Evolutionary conservation across 2,329 filamentous ascomycete species (phyloP).

Genomic region (Neophaeococcomyces aloes): DNA sequence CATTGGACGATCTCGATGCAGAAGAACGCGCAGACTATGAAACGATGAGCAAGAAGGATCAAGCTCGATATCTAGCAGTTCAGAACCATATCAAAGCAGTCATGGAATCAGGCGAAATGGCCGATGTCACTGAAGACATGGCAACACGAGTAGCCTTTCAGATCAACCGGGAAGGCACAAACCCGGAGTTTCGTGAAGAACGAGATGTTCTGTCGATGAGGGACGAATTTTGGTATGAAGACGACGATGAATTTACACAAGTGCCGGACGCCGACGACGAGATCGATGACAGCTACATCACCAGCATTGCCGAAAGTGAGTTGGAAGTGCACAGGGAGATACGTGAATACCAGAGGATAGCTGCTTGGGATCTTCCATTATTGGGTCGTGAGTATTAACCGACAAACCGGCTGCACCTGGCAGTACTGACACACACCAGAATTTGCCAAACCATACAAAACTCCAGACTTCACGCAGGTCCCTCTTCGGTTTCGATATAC

Average conservation of each 20-base stretch:
- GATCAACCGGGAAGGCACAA: background rate
- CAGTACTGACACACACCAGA: slow-evolving; percentile 42
- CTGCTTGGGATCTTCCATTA: slow-evolving; percentile 92
- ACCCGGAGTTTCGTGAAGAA: slow-evolving; percentile 11
- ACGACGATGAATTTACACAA: slow-evolving; percentile 33
- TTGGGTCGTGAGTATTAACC: slow-evolving; percentile 58
- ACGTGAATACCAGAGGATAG: slow-evolving; percentile 74
- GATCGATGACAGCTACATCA: slow-evolving; percentile 68
- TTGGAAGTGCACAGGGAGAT: slow-evolving; percentile 80
- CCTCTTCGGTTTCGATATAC: slow-evolving; percentile 93
- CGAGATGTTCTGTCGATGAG: slow-evolving; percentile 9
- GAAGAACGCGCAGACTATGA: slow-evolving; percentile 20
- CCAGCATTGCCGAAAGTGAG: slow-evolving; percentile 71
- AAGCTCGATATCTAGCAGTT: slow-evolving; percentile 13
- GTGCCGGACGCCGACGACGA: slow-evolving; percentile 46
- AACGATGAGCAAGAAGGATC: slow-evolving; percentile 15
- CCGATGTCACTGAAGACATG: background rate
- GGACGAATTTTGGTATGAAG: slow-evolving; percentile 36
- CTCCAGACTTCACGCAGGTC: slow-evolving; percentile 51
- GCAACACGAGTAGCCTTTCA: background rate
- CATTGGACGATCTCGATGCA: slow-evolving; percentile 15
- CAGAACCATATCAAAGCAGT: slow-evolving; percentile 19
- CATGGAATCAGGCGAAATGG: slow-evolving; percentile 11
- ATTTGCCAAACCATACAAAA: slow-evolving; percentile 68
- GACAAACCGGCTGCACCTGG: no score